Percentiles rank a stretch among this genome's conserved stretches.
Evolutionary conservation across 1,284 basidiomycete genomes (phyloP).

Genomic region (Sporisorium reilianum): DNA sequence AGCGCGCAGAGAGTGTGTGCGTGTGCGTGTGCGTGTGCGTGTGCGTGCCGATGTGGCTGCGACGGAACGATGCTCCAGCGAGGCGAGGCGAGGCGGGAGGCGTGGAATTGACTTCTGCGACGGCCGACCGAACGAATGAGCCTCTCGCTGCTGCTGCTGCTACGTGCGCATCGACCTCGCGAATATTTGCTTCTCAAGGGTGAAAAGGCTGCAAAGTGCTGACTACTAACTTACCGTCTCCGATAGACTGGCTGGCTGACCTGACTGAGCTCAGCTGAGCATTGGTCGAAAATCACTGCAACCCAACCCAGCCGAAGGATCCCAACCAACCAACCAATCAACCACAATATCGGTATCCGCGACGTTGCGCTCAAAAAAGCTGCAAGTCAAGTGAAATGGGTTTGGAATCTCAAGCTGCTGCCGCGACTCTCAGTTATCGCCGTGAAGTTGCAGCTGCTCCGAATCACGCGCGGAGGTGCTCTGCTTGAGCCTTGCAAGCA

Average conservation of each 20-base stretch:
- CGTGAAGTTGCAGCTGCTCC: too few relatives aligned
- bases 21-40: constrained; percentile 1
- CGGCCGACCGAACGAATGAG: neutral
- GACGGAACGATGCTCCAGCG: constrained; percentile 8
- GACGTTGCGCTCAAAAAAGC: constrained; percentile 2
- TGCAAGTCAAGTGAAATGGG: neutral
- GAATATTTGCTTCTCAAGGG: neutral
- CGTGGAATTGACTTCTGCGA: constrained; percentile 6
- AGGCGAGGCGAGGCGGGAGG: neutral
- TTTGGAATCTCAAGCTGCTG: neutral
- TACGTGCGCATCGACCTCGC: constrained; percentile 11
- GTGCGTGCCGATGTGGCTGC: too few relatives aligned
- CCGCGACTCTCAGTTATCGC: neutral
- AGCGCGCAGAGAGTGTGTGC: neutral
- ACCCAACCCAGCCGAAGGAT: too few relatives aligned
- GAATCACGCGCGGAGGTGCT: too few relatives aligned
- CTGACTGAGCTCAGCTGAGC: constrained; percentile 2
- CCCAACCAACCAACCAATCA: neutral
- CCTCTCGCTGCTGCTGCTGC: neutral
- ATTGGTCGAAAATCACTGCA: constrained; percentile 3
- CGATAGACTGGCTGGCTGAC: neutral
- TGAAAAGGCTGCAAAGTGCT: neutral
- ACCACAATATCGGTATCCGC: constrained; percentile 12
- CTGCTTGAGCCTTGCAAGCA: neutral
- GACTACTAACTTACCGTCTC: neutral